Base-by-base conservation (phyloP, 2,329 filamentous ascomycete species). In the Paraphoma sp. region DNA sequence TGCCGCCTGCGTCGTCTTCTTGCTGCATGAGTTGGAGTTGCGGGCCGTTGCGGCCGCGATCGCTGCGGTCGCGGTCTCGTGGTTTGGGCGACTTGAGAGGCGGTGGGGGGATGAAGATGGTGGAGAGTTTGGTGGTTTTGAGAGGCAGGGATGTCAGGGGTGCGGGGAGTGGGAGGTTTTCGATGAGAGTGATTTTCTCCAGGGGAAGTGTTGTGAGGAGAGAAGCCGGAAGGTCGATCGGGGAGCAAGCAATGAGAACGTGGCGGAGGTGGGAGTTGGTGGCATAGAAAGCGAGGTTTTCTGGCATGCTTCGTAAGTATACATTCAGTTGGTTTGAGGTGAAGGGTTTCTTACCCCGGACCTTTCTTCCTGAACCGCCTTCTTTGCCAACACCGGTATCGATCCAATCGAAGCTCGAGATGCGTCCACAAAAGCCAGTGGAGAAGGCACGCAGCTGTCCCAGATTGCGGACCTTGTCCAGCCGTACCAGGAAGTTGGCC, bases 311-410 rank as follows among this genome's bases (percentile, higher is more conserved):
- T 36, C 6, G 33, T 36, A 10, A 36, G 33, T 36, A 14, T 23
- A 5, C 5, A 3, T 36, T 14, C 9, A 10, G 4, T 45, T 18
- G n/a, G 9, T 17, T 23, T 11, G 10, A n/a, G 14, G 36, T 17
- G 6, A 33, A 36, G 6, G 33, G 3, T 36, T 3, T 51, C 66
- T 28, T 55, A 73, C 74, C 74, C 65, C 71, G 57, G 4, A 76
- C 68, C 52, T 76, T 76, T 33, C 73, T 55, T 28, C 64, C 72
- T 7, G 68, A 62, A 30, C 66, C 64, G 3, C 74, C 74, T 55
- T 76, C 74, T 45, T 76, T 76, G 1, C 72, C 70, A 3, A 76
- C 68, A 3, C 74, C 74, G 2, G 74, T 69, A 48, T 76, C 74
- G 11, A 76, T 58, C 58, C 72, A 76, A 54, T 76, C 74, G 45